Percentiles rank a stretch among this genome's conserved stretches.
Conservation (phyloP, 129 eudicot species). For the Oenanthe sinensis region DNA sequence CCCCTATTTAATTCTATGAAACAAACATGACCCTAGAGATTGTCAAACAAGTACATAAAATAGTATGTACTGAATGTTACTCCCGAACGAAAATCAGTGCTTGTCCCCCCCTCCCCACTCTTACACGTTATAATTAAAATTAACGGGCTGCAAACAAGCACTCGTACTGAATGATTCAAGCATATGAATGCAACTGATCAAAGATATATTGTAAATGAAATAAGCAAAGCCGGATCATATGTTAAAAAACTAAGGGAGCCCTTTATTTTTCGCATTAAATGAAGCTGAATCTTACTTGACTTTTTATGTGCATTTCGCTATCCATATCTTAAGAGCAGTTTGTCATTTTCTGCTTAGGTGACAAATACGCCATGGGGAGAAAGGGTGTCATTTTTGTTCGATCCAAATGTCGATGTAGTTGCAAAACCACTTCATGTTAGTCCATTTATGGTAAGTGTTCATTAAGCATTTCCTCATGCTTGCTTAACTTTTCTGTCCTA, state of each 20-base stretch:
- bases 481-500: neutral
- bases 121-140: neutral
- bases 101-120: neutral
- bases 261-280: neutral
- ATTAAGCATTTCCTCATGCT: neutral
- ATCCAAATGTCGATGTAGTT: slow-evolving; percentile 66
- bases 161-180: neutral
- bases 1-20: too few relatives aligned
- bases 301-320: neutral
- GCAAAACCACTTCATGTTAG: slow-evolving; percentile 96
- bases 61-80: neutral
- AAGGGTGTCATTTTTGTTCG: slow-evolving; percentile 65
- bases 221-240: neutral
- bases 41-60: neutral
- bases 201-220: neutral
- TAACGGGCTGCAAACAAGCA: neutral
- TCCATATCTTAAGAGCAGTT: slow-evolving; percentile 4
- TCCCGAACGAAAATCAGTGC: neutral
- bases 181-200: neutral
- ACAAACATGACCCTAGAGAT: neutral
- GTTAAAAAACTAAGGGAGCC: neutral
- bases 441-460: slow-evolving; percentile 79
- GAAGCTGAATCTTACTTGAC: neutral
- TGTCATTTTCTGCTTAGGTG: slow-evolving; percentile 40
- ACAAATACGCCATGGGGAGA: slow-evolving; percentile 99